Conservation (phyloP, 2,329 filamentous ascomycete genomes). For the Nannizziopsis barbatae region DNA sequence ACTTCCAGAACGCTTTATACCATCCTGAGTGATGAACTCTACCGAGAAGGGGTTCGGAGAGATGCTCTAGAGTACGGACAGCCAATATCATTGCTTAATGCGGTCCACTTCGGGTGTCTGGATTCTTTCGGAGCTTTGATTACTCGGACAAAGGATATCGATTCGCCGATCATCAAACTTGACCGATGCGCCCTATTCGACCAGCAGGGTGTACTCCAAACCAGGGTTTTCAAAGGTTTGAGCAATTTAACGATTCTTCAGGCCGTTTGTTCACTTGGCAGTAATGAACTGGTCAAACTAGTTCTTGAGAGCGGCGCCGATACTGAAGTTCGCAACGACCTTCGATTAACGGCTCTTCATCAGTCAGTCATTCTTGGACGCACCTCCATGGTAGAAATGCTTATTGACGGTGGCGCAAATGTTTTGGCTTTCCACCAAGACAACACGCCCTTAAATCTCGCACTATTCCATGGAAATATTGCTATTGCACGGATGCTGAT, state of each 20-base stretch:
- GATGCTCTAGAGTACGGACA: background rate
- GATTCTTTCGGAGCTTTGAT: conserved; percentile 1
- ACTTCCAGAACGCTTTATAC: background rate
- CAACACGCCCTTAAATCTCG: background rate
- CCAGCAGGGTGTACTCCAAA: background rate
- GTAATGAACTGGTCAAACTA: conserved; percentile 33
- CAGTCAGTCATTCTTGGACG: conserved; percentile 6
- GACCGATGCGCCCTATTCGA: background rate
- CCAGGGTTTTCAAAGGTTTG: background rate
- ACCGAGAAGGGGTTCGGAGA: background rate
- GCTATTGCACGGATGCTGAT: background rate
- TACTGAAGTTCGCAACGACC: background rate
- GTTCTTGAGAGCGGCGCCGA: background rate
- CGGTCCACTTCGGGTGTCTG: background rate
- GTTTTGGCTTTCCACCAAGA: background rate
- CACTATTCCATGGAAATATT: background rate
- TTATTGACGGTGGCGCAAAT: conserved; percentile 6
- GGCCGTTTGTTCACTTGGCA: conserved; percentile 45
- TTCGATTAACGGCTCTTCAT: conserved; percentile 10
- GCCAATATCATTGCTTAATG: background rate
- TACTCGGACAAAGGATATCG: background rate
- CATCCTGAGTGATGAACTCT: background rate
- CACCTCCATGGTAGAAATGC: conserved; percentile 8
- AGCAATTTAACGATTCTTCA: conserved; percentile 15
- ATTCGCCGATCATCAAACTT: background rate